Evolutionary conservation across 352 stramenopile species (phyloP), one percentile per base, ranked within the genome.

Genomic region (Phytopythium boreale): DNA sequence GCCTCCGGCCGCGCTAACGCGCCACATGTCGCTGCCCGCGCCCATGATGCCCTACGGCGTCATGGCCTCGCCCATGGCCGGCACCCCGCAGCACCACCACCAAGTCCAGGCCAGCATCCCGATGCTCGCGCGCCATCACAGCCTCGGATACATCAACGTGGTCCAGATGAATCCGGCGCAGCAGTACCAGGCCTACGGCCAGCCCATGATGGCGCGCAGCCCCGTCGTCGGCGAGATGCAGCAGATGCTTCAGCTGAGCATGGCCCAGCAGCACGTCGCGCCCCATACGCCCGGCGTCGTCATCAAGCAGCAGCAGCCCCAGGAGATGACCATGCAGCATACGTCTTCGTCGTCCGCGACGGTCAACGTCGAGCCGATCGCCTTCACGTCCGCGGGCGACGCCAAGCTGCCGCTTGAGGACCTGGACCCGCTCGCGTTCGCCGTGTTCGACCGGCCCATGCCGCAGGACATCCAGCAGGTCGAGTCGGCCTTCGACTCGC

Each of bases 401-500:
- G 12, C 50, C 51, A 85, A 88, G 65, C 51, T 85, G 44, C 61
- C 70, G 0, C 66, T 84, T 17, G 82, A 81, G 61, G 81, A 89
- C 43, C 72, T 90, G 17, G 81, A 90, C 66, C 82, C 83, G 22
- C 64, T 92, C n/a, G 71, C 79, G 7, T 88, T 87, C 66, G 76
- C 76, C 9, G 76, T 88, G 22, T 88, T 92, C 44, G 76, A 69
- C 2, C 70, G 74, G 36, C 31, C 71, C 17, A 76, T 78, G 56
- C 70, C 70, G 11, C 74, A 84, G 61, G 74, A 87, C 56, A 75
- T 84, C 34, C 77, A 89, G 70, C 77, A 87, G 71, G 75, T 92
- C 37, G 83, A 90, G 68, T 87, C 77, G 11, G 84, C 82, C 4
- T 82, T 92, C 53, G 81, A 92, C 56, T 92, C 81, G 29, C 76